Evolutionary conservation across 176 grass and related monocot genomes (phyloP), one percentile per base, ranked within the genome.

Genomic region (Triticum dicoccoides): DNA sequence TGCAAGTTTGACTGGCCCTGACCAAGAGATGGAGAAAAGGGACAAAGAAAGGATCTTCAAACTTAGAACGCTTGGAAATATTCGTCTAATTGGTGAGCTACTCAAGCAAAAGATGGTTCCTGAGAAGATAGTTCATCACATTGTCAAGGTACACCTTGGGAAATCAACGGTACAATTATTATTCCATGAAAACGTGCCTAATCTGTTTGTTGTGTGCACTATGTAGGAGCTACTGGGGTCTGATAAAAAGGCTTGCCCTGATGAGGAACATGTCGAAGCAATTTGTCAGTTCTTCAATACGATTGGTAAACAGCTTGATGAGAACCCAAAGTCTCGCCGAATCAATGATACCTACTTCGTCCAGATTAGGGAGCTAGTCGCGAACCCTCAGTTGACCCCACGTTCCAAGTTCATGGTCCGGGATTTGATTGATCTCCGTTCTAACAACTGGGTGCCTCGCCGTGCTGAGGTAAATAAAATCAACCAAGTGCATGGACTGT

Each of bases 41-140:
- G 92, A 97, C 76, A 92, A 92, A 84, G 95, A 97, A 79, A 88
- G 86, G 71, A 61, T 65, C 11, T 82, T 92, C 65, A 97, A 97
- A 83, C 87, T 97, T 64, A 89, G 81, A 62, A 97, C 88, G 10
- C 92, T 97, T 65, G 95, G 95, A 81, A 97, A 97, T 82, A 97
- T 97, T 67, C 88, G 92, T 51, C 73, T 97, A 33, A 97, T 97
- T 83, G 95, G 95, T 69, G 95, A 97, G 80, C 88, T 97, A 63
- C 90, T 97, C 38, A 97, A 97, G 88, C 95, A 97, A 84, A 97
- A 94, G 73, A 97, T 97, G 95, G 92, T 97, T 71, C 90, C 92
- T 69, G 92, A 94, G 86, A 97, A 92, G 84, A 92, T 97, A 80
- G 95, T 97, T 89, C 95, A 94, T 94, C 92, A 97, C 84, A 97